Evolutionary conservation across 768 basidiomycete genomes (phyloP).

Genomic region (Amanita muscaria): DNA sequence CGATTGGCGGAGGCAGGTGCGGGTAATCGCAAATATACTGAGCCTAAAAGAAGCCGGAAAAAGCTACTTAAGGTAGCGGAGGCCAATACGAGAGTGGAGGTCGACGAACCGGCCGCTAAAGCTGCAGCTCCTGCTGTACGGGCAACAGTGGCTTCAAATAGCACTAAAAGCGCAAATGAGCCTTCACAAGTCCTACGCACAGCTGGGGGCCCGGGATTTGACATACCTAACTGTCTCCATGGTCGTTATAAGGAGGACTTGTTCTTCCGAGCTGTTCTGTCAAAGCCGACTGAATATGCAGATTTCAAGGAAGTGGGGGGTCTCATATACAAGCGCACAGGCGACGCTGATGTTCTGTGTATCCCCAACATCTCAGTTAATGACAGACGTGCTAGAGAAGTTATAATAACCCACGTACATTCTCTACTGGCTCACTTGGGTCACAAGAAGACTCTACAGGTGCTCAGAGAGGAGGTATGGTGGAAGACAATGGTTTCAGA

Average conservation of each 20-base stretch:
- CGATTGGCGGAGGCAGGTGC: background rate
- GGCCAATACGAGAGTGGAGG: too few species aligned
- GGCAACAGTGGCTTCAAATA: too few species aligned
- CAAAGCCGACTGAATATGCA: conserved; percentile 11
- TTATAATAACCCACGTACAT: conserved; percentile 29
- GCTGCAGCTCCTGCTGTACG: too few species aligned
- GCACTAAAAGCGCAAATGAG: too few species aligned
- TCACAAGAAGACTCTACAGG: conserved; percentile 22
- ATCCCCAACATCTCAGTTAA: conserved; percentile 17
- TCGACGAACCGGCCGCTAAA: too few species aligned
- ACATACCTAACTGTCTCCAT: conserved; percentile 6
- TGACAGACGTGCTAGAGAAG: conserved; percentile 17
- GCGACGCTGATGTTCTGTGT: conserved; percentile 10
- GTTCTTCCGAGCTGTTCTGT: conserved; percentile 9
- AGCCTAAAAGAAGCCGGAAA: too few species aligned
- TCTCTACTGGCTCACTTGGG: conserved; percentile 32
- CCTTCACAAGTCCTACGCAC: background rate
- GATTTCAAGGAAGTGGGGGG: conserved; percentile 15
- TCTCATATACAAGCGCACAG: conserved; percentile 13
- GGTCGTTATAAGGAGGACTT: conserved; percentile 6
- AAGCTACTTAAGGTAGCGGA: too few species aligned
- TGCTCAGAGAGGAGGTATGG: conserved; percentile 28
- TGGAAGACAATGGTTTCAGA: conserved; percentile 28
- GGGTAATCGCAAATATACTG: background rate
- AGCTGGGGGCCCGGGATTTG: conserved; percentile 4